Conservation (phyloP, 148 eudicot species). For the Cornus kousa region DNA sequence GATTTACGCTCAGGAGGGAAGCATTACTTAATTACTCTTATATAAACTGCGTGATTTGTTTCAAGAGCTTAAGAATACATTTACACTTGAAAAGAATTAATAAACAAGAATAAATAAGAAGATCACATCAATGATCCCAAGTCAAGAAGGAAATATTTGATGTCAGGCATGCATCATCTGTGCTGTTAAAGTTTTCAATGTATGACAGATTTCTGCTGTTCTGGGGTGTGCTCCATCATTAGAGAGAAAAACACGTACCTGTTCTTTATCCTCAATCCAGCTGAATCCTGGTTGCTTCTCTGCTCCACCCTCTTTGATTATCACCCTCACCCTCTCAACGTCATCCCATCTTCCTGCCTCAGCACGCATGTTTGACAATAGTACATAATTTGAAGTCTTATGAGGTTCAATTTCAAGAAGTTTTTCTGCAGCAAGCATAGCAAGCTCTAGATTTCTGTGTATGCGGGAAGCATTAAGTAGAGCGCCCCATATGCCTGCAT, state of each 20-base stretch:
- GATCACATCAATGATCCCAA: background rate
- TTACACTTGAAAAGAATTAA: background rate
- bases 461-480: constrained; percentile 76
- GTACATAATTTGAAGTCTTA: constrained; percentile 63
- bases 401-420: constrained; percentile 58
- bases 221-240: background rate
- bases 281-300: constrained; percentile 70
- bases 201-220: background rate
- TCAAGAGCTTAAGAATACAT: background rate
- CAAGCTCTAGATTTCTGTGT: constrained; percentile 56
- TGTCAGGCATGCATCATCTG: background rate
- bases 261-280: constrained; percentile 47
- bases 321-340: constrained; percentile 51
- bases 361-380: constrained; percentile 77
- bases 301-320: constrained; percentile 47
- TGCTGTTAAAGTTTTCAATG: background rate
- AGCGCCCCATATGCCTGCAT: constrained; percentile 70
- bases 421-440: constrained; percentile 62
- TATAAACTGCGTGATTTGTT: background rate
- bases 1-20: no score
- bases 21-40: no score
- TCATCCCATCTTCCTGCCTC: constrained; percentile 72
- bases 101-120: background rate
- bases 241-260: background rate
- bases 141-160: background rate